Conservation (phyloP, 805 yeast genomes). For the Torulaspora franciscae region DNA sequence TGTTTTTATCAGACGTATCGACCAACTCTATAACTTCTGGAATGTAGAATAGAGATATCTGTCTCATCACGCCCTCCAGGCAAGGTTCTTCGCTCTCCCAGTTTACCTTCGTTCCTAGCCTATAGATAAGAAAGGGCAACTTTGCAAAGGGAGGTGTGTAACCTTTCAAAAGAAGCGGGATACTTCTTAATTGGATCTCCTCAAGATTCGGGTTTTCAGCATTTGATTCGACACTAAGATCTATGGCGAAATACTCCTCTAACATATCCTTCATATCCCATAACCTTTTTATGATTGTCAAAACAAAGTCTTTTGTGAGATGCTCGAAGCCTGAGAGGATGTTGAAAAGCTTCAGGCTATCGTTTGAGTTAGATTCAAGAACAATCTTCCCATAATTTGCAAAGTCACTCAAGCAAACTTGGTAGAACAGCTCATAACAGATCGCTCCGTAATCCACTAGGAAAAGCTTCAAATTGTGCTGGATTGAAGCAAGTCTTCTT, state of each 20-base stretch:
- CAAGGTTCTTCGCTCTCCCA: slow-evolving; percentile 70
- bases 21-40: slow-evolving; percentile 48
- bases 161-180: slow-evolving; percentile 68
- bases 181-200: slow-evolving; percentile 39
- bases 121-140: slow-evolving; percentile 60
- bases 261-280: slow-evolving; percentile 69
- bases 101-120: slow-evolving; percentile 53
- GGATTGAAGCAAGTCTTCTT: slow-evolving; percentile 74
- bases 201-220: slow-evolving; percentile 21
- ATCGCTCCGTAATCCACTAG: slow-evolving; percentile 76
- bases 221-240: slow-evolving; percentile 33
- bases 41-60: slow-evolving; percentile 66
- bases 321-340: slow-evolving; percentile 20
- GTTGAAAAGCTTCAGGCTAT: slow-evolving; percentile 17
- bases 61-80: slow-evolving; percentile 56
- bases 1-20: slow-evolving; percentile 15
- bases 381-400: slow-evolving; percentile 68
- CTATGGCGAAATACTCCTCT: slow-evolving; percentile 67
- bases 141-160: slow-evolving; percentile 60
- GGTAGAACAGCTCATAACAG: slow-evolving; percentile 69
- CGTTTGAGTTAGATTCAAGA: slow-evolving; percentile 27
- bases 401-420: slow-evolving; percentile 70
- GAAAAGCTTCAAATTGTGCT: slow-evolving; percentile 70
- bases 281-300: slow-evolving; percentile 29
- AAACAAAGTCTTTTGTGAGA: slow-evolving; percentile 22